Percentiles rank a stretch among this genome's conserved stretches.
These are phyloP conservation scores for Xylaria cubensis DNA, from an alignment of 495 filamentous ascomycete species.

Conservation along the genomic window DNA sequence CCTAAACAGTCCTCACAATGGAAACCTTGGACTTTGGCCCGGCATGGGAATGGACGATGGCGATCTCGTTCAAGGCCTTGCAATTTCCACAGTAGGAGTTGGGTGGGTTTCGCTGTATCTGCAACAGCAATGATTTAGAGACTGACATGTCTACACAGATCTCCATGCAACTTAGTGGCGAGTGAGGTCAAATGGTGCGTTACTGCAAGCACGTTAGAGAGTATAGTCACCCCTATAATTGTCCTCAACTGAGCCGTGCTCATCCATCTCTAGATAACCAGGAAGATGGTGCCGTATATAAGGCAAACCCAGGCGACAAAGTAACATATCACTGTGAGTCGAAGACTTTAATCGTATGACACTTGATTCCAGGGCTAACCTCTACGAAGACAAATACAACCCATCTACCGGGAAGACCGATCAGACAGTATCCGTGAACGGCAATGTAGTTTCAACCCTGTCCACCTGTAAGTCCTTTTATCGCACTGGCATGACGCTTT, in stretches of 20 bases:
- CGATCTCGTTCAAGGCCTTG: slow-evolving; percentile 47
- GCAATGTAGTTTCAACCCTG: slow-evolving; percentile 43
- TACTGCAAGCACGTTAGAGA: slow-evolving; percentile 18
- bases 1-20: slow-evolving; percentile 36
- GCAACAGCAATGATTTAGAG: not conserved
- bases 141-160: slow-evolving; percentile 2
- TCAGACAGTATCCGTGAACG: slow-evolving; percentile 49
- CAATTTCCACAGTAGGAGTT: slow-evolving; percentile 35
- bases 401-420: slow-evolving; percentile 44
- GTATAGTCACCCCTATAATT: not conserved
- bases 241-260: not conserved
- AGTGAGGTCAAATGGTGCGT: slow-evolving; percentile 39
- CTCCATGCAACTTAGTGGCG: slow-evolving; percentile 40
- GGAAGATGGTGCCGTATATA: slow-evolving; percentile 28
- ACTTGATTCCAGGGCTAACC: slow-evolving; percentile 9
- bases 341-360: not conserved
- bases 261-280: slow-evolving; percentile 8
- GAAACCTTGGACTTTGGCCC: slow-evolving; percentile 38
- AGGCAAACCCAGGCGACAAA: slow-evolving; percentile 21
- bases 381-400: slow-evolving; percentile 44
- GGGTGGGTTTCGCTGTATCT: slow-evolving; percentile 7
- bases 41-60: slow-evolving; percentile 48
- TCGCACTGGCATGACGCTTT: not conserved
- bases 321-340: slow-evolving; percentile 23
- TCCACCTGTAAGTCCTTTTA: slow-evolving; percentile 40